Percentiles rank a stretch among this genome's conserved stretches.
phyloP scores from a whole-genome alignment of 495 filamentous ascomycete genomes.

The Rusavskia elegans region DNA sequence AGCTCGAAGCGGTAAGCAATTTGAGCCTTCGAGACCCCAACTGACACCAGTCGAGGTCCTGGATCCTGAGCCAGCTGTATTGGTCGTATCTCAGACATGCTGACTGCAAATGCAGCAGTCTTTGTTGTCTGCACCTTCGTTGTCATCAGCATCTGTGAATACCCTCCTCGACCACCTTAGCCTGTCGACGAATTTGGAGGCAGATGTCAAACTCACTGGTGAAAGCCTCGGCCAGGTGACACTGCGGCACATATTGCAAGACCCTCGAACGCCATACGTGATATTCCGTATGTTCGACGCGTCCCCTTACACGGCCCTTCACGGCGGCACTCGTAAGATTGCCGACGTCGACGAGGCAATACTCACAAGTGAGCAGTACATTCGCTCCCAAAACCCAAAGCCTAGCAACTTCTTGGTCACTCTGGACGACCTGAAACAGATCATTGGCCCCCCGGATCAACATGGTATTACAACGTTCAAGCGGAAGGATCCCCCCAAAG shows the following conservation, averaged over 20 bases:
- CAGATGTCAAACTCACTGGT: constrained; percentile 7
- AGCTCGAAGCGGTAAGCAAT: background rate
- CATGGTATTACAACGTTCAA: background rate
- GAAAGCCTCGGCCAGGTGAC: constrained; percentile 6
- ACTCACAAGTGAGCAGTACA: constrained; percentile 12
- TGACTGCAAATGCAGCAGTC: background rate
- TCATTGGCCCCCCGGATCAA: background rate
- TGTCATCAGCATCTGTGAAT: constrained; percentile 3
- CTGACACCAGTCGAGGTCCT: no score
- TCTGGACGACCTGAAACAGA: constrained; percentile 7
- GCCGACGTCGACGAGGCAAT: constrained; percentile 15
- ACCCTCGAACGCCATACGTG: constrained; percentile 11
- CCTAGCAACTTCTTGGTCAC: constrained; percentile 7
- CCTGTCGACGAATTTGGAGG: constrained; percentile 5
- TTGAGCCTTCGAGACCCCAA: no score
- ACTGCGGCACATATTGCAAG: constrained; percentile 7
- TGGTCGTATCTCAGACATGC: no score
- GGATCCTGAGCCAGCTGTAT: no score
- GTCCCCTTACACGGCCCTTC: background rate
- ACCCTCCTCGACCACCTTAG: constrained; percentile 8
- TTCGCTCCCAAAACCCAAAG: constrained; percentile 6
- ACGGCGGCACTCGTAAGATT: background rate
- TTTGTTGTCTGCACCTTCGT: background rate
- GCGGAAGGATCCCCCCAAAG: constrained; percentile 15
- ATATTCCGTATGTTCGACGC: constrained; percentile 8